Conservation (phyloP, 2,329 filamentous ascomycete genomes). For the Aspergillus bombycis region DNA sequence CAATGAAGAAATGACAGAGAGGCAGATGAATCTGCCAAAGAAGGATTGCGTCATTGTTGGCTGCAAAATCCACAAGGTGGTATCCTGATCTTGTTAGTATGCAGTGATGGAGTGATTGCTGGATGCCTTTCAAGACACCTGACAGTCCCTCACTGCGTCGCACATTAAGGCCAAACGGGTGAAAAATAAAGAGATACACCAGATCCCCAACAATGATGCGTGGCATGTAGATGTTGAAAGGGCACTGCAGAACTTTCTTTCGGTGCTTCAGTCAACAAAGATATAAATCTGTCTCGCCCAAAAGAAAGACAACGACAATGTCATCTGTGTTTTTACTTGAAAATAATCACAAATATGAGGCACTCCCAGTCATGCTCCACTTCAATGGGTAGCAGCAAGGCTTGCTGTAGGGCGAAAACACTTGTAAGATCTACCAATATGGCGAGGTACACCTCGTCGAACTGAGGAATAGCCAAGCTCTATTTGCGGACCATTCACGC, state of each 20-base stretch:
- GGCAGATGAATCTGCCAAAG: constrained; percentile 9
- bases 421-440: constrained; percentile 13
- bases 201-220: not conserved
- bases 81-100: constrained; percentile 2
- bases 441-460: constrained; percentile 5
- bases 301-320: not conserved
- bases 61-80: constrained; percentile 9
- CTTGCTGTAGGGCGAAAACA: not conserved
- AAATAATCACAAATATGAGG: not conserved
- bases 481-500: not conserved
- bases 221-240: not conserved
- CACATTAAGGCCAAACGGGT: not conserved
- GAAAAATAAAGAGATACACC: not conserved
- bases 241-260: not conserved
- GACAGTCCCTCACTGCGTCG: not conserved
- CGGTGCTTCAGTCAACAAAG: not conserved
- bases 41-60: not conserved
- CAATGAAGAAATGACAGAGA: constrained; percentile 14
- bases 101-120: not conserved
- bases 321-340: constrained; percentile 1
- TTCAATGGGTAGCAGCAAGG: not conserved
- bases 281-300: not conserved
- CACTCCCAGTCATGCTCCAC: not conserved
- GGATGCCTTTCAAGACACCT: not conserved
- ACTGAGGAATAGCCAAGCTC: not conserved